Evolutionary conservation across 2,329 filamentous ascomycete species (phyloP), one percentile per base, ranked within the genome.

Genomic region (Colletotrichum agaves): DNA sequence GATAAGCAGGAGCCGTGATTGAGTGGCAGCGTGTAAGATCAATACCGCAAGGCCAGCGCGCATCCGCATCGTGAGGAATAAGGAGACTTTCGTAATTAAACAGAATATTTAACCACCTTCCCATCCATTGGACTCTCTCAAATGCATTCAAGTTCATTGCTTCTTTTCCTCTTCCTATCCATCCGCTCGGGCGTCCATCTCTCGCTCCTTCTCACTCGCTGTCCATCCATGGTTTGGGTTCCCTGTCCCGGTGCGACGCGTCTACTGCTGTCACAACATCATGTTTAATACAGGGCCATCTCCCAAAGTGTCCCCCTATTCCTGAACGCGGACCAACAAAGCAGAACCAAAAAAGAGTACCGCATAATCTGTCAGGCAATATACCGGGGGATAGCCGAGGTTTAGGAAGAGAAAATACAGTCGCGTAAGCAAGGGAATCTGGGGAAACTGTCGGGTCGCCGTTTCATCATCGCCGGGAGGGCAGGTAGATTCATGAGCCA

Each of bases 61-160:
- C 11, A 39, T 19, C 53, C 39, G 41, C 11, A 39, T 19, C 53
- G 39, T n/a, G 33, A 53, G 17, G 31, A 59, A 55, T 55, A 64
- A 67, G 53, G 64, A 67, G 47, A 70, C 60, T 71, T 67, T 71
- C 69, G 60, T 71, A 67, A 71, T 71, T 71, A 71, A 67, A 70
- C 67, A 69, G 56, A 63, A 64, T 71, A 71, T 71, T 55, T 49
- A 63, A 52, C 69, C 69, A 52, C 69, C 67, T 59, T 63, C 55
- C 55, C 62, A 49, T 66, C 67, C 57, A 53, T 62, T 59, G 37
- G 41, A 44, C 60, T 63, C 63, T 68, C 68, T 60, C 64, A 68
- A 69, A 57, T 69, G 65, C 64, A 69, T 70, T 60, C 53, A 69
- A 65, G 67, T 66, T 69, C 66, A 66, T 69, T 59, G 69, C 58